phyloP scores from a whole-genome alignment of 2,329 filamentous ascomycete genomes.

The Westerdykella aurantiaca region DNA sequence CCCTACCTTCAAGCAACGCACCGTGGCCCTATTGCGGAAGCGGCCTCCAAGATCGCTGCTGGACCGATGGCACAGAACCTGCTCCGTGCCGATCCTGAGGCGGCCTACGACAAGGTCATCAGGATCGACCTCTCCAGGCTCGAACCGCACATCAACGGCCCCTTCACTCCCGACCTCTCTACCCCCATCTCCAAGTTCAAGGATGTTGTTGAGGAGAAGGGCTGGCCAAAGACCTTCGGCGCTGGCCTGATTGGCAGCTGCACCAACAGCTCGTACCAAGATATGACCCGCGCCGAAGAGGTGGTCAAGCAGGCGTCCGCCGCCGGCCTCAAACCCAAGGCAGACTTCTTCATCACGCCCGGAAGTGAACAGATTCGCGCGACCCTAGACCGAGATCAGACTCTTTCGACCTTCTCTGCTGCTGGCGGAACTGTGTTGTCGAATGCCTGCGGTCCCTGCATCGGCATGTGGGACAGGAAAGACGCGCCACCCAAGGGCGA shows the following conservation, averaged over 20 bases:
- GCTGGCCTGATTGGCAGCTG: constrained; percentile 95
- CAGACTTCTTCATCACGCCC: constrained; percentile 92
- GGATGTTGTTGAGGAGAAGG: constrained; percentile 71
- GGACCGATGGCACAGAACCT: constrained; percentile 56
- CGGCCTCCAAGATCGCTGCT: constrained; percentile 58
- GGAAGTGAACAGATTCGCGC: constrained; percentile 96
- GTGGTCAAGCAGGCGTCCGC: constrained; percentile 85
- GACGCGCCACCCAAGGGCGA: constrained; percentile 81
- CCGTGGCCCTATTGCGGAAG: constrained; percentile 62
- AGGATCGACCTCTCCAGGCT: constrained; percentile 84
- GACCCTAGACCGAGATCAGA: constrained; percentile 83
- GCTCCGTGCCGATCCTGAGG: constrained; percentile 71
- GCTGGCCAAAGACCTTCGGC: constrained; percentile 87
- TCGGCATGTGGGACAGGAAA: constrained; percentile 79
- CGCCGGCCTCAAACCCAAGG: constrained; percentile 83
- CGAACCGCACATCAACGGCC: constrained; percentile 95
- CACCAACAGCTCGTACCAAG: constrained; percentile 97
- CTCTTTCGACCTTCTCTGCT: constrained; percentile 74
- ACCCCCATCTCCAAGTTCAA: constrained; percentile 90
- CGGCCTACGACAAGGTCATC: constrained; percentile 85
- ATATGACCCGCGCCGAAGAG: constrained; percentile 93
- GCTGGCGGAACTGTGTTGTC: constrained; percentile 87
- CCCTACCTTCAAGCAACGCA: constrained; percentile 85
- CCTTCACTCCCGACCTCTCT: constrained; percentile 91
- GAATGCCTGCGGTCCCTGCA: constrained; percentile 89